Evolutionary conservation across 1,284 basidiomycete genomes (phyloP).

Genomic region (Polyporus tsugae): DNA sequence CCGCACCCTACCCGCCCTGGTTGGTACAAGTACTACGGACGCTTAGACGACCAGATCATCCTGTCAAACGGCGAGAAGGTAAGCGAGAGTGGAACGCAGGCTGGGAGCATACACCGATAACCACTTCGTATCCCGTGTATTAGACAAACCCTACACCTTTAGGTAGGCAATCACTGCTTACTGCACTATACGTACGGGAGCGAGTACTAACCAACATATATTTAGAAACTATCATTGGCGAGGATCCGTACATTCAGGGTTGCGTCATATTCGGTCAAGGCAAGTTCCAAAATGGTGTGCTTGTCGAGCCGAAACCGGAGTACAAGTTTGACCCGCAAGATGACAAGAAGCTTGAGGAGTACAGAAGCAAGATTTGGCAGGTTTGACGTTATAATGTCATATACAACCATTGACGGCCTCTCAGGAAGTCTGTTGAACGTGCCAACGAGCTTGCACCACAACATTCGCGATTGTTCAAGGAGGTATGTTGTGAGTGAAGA

Average conservation of each 20-base stretch:
- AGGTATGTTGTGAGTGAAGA: conserved; percentile 33
- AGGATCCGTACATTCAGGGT: conserved; percentile 40
- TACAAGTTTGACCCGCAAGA: conserved; percentile 39
- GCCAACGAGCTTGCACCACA: conserved; percentile 45
- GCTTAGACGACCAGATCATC: conserved; percentile 53
- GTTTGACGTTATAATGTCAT: conserved; percentile 7
- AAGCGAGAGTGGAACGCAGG: not conserved
- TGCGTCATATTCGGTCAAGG: conserved; percentile 52
- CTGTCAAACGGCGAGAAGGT: conserved; percentile 41
- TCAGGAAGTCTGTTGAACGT: conserved; percentile 43
- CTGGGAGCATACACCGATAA: not conserved
- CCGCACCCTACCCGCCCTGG: conserved; percentile 52
- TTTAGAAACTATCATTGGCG: conserved; percentile 42
- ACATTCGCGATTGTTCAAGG: conserved; percentile 48
- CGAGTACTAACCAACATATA: conserved; percentile 7
- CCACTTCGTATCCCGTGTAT: conserved; percentile 32
- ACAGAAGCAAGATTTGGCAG: conserved; percentile 46
- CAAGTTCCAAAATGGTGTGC: conserved; percentile 46
- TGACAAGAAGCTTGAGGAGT: conserved; percentile 34
- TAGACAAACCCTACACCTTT: conserved; percentile 54
- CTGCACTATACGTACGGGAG: too few relatives aligned
- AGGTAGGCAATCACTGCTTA: conserved; percentile 35
- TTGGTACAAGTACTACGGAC: conserved; percentile 52
- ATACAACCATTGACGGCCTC: not conserved
- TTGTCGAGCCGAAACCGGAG: conserved; percentile 44